Evolutionary conservation across 2,329 filamentous ascomycete genomes (phyloP).

Genomic region (Calycina marina): DNA sequence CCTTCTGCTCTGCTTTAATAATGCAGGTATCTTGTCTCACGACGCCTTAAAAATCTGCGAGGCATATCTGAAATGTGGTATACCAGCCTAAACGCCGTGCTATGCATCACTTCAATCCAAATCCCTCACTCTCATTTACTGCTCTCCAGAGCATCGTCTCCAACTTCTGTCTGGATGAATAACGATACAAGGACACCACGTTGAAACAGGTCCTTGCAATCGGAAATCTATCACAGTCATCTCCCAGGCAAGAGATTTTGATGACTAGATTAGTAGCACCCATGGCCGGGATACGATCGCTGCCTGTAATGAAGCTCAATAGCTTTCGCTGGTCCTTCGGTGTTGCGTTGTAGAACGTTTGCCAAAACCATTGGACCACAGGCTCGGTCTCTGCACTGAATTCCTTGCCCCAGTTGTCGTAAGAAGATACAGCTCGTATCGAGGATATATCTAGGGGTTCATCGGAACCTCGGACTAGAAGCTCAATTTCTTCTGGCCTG

Average conservation of each 20-base stretch:
- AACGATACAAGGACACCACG: conserved; percentile 62
- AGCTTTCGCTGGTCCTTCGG: conserved; percentile 62
- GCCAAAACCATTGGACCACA: conserved; percentile 78
- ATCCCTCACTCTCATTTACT: conserved; percentile 81
- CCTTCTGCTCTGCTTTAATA: too few species aligned
- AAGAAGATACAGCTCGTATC: conserved; percentile 61
- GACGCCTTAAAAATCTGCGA: too few species aligned
- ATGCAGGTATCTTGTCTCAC: too few species aligned
- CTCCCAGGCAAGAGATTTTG: conserved; percentile 59
- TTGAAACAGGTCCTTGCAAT: conserved; percentile 90
- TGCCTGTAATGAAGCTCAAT: conserved; percentile 77
- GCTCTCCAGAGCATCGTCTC: conserved; percentile 68
- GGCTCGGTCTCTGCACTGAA: conserved; percentile 45
- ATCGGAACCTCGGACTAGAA: conserved; percentile 73
- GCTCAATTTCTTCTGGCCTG: conserved; percentile 79
- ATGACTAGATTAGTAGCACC: conserved; percentile 69
- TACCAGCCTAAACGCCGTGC: too few species aligned
- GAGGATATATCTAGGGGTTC: conserved; percentile 67
- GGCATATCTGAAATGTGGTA: too few species aligned
- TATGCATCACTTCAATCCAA: conserved; percentile 70
- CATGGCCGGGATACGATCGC: conserved; percentile 79
- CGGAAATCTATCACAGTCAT: conserved; percentile 62
- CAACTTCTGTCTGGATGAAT: conserved; percentile 49
- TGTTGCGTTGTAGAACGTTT: conserved; percentile 52
- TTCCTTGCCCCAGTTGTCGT: conserved; percentile 59